Evolutionary conservation across 2,329 filamentous ascomycete genomes (phyloP), one percentile per base, ranked within the genome.

Genomic region (Colletotrichum sp.): DNA sequence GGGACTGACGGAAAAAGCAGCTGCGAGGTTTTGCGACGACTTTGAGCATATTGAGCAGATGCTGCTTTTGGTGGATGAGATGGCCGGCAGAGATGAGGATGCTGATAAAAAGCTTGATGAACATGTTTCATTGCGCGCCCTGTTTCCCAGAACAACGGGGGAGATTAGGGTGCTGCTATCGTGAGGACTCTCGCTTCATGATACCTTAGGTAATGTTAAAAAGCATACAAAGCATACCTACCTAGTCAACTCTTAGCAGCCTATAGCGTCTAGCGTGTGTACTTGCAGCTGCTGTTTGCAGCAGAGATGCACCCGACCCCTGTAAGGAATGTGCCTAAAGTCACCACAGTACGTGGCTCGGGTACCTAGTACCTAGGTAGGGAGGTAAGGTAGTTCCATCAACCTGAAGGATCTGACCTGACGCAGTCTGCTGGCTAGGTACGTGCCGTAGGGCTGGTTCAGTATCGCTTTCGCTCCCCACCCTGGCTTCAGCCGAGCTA

Each of bases 21-120:
- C 96, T 1, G 93, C 95, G 79, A 90, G 87, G 69, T 99, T 99
- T 85, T 98, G 96, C 79, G 89, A 90, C 36, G 94, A 97, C 80
- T 99, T 99, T 84, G 95, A 91, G 80, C 86, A 88, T 67, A 81
- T 91, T 3, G 90, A 92, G 79, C 84, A 87, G 67, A 82, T 88
- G 69, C 84, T 92, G 38, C 82, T 87, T 36, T 82, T 85, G 8
- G 84, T 84, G 30, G 87, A 88, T 77, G 85, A 86, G 6, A 74
- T 52, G 52, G 77, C 52, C 83, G 77, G 78, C 76, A 6, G 83
- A 84, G 63, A 77, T 80, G 58, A 72, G 79, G 28, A 67, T 16
- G 64, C 48, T 13, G 75, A 77, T 10, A 80, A 77, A 9, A 80
- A 79, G 1, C 80, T 79, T 5, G 82, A 80, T 6, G 82, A 81